phyloP scores from a whole-genome alignment of 306 rosid species.

The Inga oerstediana region DNA sequence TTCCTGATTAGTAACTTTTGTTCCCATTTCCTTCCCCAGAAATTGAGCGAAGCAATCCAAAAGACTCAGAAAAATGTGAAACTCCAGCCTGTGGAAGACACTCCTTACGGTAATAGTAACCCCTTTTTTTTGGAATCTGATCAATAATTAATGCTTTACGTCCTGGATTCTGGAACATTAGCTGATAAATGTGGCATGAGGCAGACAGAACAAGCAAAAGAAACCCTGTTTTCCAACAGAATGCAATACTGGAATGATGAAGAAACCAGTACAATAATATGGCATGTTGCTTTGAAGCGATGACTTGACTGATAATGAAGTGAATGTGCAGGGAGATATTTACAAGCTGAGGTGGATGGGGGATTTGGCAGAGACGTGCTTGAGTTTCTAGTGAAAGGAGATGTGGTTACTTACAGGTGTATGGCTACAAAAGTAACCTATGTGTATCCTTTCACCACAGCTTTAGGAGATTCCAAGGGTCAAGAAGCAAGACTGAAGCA shows the following conservation, averaged over 20 bases:
- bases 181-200: not conserved
- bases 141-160: not conserved
- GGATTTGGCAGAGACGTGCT: constrained; percentile 78
- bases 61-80: constrained; percentile 85
- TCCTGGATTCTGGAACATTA: not conserved
- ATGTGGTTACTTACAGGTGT: constrained; percentile 72
- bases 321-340: constrained; percentile 62
- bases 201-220: not conserved
- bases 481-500: constrained; percentile 80
- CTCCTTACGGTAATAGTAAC: constrained; percentile 59
- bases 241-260: not conserved
- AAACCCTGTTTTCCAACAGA: not conserved
- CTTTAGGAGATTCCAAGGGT: constrained; percentile 92
- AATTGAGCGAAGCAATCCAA: constrained; percentile 75
- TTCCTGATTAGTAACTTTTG: not conserved
- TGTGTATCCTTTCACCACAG: constrained; percentile 89
- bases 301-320: constrained; percentile 18
- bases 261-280: not conserved
- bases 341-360: constrained; percentile 91
- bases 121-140: not conserved
- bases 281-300: too few species aligned
- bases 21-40: constrained; percentile 39
- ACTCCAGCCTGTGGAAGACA: constrained; percentile 63
- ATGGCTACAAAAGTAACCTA: constrained; percentile 85
- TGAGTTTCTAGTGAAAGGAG: constrained; percentile 90